Evolutionary conservation across 1,139 yeast species (phyloP), one percentile per base, ranked within the genome.

Genomic region (Taphrina pruni): DNA sequence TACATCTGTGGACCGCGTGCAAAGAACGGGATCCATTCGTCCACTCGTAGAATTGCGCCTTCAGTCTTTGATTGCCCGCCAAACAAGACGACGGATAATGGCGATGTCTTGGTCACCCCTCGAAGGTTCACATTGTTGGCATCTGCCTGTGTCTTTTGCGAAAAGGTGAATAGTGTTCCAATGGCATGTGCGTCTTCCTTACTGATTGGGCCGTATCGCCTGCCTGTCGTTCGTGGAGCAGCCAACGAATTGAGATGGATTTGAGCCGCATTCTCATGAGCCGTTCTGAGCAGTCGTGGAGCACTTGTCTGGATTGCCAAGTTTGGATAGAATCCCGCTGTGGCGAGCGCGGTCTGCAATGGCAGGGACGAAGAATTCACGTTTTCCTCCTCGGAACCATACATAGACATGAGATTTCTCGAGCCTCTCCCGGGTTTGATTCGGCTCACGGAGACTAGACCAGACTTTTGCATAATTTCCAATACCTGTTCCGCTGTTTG

Each of bases 201-300:
- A 7, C 45, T 5, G 26, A 64, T 35, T 2, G 61, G 67, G 21
- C 67, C 67, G 21, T 46, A 43, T 11, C 48, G n/a, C 26, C 67
- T 56, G 6, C 20, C 36, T 5, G 9, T 17, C 14, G 61, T 9
- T 17, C 46, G 43, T 6, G 67, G 67, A 36, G 67, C 67, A 11
- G 67, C 67, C 43, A 75, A 82, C 81, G 73, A 84, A 71, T 60
- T 35, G 14, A 72, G 72, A 57, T 71, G 73, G 9, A 66, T 60
- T 45, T 66, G 54, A 32, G 73, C 73, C 6, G 43, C 46, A 26
- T 61, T 58, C 35, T 73, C 74, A 50, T 57, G 52, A 50, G 66
- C 67, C 12, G 74, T 73, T 11, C 71, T 70, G 50, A 73, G 52
- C 38, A 39, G 14, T 45, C 74, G 56, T 7, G 66, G 55, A 39